phyloP scores from a whole-genome alignment of 352 stramenopile genomes.

The Phytophthora crassamura region DNA sequence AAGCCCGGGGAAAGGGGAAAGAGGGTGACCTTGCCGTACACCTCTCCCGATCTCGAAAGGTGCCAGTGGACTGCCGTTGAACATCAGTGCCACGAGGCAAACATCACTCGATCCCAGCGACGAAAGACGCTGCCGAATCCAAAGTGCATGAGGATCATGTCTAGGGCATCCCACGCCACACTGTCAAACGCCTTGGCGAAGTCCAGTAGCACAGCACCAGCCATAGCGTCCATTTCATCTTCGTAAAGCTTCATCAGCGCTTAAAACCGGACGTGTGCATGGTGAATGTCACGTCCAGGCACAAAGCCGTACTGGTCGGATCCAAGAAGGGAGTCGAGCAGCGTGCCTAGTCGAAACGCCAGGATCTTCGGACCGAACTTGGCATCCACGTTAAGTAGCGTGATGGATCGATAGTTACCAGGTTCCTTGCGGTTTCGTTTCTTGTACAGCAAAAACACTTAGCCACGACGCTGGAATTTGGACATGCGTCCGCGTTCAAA shows the following conservation, averaged over 20 bases:
- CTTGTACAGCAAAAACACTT: conserved; percentile 16
- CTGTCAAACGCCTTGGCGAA: conserved; percentile 20
- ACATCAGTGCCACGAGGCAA: conserved; percentile 1
- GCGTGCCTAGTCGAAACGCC: not conserved
- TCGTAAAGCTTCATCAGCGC: conserved; percentile 1
- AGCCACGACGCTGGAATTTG: conserved; percentile 6
- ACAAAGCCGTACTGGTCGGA: conserved; percentile 20
- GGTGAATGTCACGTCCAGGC: conserved; percentile 7
- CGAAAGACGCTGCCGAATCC: not conserved
- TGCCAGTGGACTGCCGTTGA: conserved; percentile 3
- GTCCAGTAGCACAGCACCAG: conserved; percentile 9
- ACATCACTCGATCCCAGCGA: not conserved
- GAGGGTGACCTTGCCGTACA: conserved; percentile 24
- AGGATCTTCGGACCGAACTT: conserved; percentile 16
- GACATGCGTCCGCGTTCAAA: not conserved
- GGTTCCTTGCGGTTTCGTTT: not conserved
- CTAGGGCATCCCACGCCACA: conserved; percentile 9
- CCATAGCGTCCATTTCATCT: not conserved
- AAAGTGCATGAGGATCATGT: conserved; percentile 4
- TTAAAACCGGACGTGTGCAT: conserved; percentile 10
- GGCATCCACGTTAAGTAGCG: conserved; percentile 9
- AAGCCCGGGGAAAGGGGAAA: conserved; percentile 27
- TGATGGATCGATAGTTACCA: conserved; percentile 14
- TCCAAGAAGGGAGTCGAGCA: conserved; percentile 10
- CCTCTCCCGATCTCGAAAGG: conserved; percentile 3